A percentile compares a stretch with the other conserved stretches of the same genome.
Conservation (phyloP, 108 stramenopile genomes). For the Nannochloropsis gaditana region DNA sequence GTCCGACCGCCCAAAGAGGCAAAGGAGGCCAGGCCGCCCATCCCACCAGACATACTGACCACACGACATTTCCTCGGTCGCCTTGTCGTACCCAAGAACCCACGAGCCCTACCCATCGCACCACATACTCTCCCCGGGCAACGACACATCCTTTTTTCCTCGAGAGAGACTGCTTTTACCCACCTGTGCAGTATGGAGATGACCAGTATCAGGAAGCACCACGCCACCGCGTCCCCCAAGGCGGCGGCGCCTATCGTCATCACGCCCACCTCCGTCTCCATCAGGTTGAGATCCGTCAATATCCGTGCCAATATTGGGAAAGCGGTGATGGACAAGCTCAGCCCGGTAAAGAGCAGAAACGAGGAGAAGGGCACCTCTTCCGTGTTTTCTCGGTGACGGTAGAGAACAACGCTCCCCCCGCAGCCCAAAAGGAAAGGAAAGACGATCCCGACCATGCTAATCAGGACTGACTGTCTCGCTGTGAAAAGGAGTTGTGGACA, state of each 20-base stretch:
- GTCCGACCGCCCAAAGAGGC: too few relatives aligned
- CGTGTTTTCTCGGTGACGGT: not conserved
- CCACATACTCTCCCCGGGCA: too few relatives aligned
- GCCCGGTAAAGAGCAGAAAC: conserved; percentile 32
- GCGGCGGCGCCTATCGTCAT: conserved; percentile 39
- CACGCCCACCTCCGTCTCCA: conserved; percentile 34
- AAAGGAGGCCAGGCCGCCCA: too few relatives aligned
- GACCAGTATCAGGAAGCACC: conserved; percentile 32
- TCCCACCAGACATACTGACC: too few relatives aligned
- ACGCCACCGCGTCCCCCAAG: conserved; percentile 35
- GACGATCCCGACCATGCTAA: not conserved
- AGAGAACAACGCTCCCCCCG: not conserved
- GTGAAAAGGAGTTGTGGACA: not conserved
- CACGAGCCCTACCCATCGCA: too few relatives aligned
- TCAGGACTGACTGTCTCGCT: not conserved
- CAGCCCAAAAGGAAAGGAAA: not conserved
- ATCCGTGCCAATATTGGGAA: conserved; percentile 39
- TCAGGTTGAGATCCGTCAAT: conserved; percentile 31
- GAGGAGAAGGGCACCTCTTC: not conserved
- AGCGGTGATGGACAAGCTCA: conserved; percentile 37
- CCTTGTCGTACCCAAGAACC: too few relatives aligned
- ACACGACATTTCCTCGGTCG: too few relatives aligned
- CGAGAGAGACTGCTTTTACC: too few relatives aligned
- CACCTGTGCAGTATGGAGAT: conserved; percentile 26
- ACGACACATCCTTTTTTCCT: too few relatives aligned